Base-by-base conservation (phyloP, 2,329 filamentous ascomycete species). In the Didymella pinodella region DNA sequence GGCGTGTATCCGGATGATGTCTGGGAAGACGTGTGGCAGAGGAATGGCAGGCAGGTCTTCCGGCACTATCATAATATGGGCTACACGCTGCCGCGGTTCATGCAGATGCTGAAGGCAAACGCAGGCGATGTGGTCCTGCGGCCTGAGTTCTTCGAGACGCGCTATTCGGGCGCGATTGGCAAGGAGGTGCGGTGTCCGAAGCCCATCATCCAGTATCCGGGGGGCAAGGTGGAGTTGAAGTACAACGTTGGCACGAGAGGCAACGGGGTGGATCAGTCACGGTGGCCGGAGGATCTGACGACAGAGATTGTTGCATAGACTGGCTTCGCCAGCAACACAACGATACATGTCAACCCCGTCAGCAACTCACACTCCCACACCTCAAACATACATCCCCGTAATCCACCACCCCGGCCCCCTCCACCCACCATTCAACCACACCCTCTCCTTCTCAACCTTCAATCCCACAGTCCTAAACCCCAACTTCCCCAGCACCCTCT, bases 61-160 rank as follows among this genome's bases (percentile, higher is more conserved):
- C 78, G 83, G 11, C 80, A 85, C 65, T 81, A 82, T 65, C 78
- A 85, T 61, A 75, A 77, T 29, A 84, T 85, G 81, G 59, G 57
- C 1, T 77, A 81, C 46, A 72, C 69, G 1, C 54, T 83, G 6
- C 80, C 80, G 7, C 69, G 67, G 3, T 79, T 80, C 61, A 50
- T 82, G 40, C 72, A 75, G 18, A 73, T 80, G 69, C 64, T 83
- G 25, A 54, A 73, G 20, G 65, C 79, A 48, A 73, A 83, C 53
- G 76, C 75, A 16, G 72, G 63, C 0, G 59, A 72, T 5, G 71
- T 72, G 0, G 60, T 86, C 1, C 81, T 86, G 55, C 76, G 80
- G 4, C 76, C 80, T 0, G 71, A 75, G 0, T 86, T 84, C 69
- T 86, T 86, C 56, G 79, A 83, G 67, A 64, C 67, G 26, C 67